These are phyloP conservation scores for Daldinia decipiens DNA, from an alignment of 495 filamentous ascomycete species.

Conservation along the genomic window DNA sequence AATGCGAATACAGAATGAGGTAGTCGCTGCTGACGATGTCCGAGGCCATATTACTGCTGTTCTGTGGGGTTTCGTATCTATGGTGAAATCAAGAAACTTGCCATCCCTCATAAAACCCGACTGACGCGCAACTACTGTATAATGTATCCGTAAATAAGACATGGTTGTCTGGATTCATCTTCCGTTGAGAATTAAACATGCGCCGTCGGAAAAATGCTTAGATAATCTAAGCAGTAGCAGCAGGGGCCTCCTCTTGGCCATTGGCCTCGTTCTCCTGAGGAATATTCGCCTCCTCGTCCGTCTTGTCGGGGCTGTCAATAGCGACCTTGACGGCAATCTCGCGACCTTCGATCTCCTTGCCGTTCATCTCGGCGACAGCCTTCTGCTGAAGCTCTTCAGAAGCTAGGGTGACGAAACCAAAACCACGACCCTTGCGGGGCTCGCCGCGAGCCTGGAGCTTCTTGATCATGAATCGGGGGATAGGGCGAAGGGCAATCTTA, in stretches of 20 bases:
- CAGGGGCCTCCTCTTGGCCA: constrained; percentile 54
- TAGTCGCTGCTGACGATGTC: constrained; percentile 35
- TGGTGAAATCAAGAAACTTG: constrained; percentile 43
- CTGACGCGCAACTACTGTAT: constrained; percentile 32
- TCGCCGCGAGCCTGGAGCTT: constrained; percentile 98
- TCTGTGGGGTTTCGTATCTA: constrained; percentile 42
- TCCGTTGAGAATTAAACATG: constrained; percentile 28
- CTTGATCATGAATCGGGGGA: constrained; percentile 99
- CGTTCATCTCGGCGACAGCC: constrained; percentile 97
- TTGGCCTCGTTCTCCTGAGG: constrained; percentile 61
- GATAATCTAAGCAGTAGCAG: constrained; percentile 43
- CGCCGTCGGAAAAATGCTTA: constrained; percentile 33
- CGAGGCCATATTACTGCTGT: constrained; percentile 37
- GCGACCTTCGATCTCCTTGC: constrained; percentile 96
- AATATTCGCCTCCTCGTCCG: constrained; percentile 77
- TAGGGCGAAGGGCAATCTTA: constrained; percentile 98
- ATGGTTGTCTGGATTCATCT: constrained; percentile 35
- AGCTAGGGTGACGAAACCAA: constrained; percentile 95
- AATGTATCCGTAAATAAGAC: constrained; percentile 38
- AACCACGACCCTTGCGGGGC: constrained; percentile 98
- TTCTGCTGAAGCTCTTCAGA: constrained; percentile 97
- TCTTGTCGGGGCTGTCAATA: constrained; percentile 99
- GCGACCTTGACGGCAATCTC: constrained; percentile 99
- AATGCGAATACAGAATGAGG: constrained; percentile 38
- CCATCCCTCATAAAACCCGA: constrained; percentile 34